These are phyloP conservation scores for Monilinia vaccinii-corymbosi DNA, from an alignment of 2,329 filamentous ascomycete species.

Conservation along the genomic window DNA sequence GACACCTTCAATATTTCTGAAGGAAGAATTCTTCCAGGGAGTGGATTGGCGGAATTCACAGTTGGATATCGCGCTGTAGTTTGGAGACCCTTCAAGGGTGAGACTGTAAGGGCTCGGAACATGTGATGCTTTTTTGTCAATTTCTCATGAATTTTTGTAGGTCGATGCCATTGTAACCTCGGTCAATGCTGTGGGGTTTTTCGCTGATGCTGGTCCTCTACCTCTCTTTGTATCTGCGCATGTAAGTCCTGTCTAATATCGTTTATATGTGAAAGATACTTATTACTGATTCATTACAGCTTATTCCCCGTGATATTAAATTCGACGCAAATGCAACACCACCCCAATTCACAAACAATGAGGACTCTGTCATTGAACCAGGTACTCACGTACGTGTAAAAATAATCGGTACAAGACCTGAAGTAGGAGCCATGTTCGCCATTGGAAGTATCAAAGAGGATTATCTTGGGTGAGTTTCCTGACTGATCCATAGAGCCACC, in stretches of 20 bases:
- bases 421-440: slow-evolving; percentile 91
- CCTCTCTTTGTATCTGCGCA: slow-evolving; percentile 61
- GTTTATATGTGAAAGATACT: slow-evolving; percentile 14
- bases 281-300: slow-evolving; percentile 37
- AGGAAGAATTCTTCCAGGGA: slow-evolving; percentile 83
- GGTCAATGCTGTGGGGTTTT: slow-evolving; percentile 88
- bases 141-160: slow-evolving; percentile 38
- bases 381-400: slow-evolving; percentile 90
- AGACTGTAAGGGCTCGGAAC: slow-evolving; percentile 60
- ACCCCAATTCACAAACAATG: slow-evolving; percentile 93
- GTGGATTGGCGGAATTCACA: slow-evolving; percentile 86
- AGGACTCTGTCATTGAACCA: slow-evolving; percentile 86
- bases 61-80: slow-evolving; percentile 93
- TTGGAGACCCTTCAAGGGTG: slow-evolving; percentile 95
- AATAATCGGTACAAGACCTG: slow-evolving; percentile 85
- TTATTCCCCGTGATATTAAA: slow-evolving; percentile 86
- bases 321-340: slow-evolving; percentile 94
- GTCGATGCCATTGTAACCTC: slow-evolving; percentile 90
- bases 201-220: slow-evolving; percentile 71
- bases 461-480: slow-evolving; percentile 50
- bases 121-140: neutral
- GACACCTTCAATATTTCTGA: slow-evolving; percentile 93
- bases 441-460: slow-evolving; percentile 94
- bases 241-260: slow-evolving; percentile 17
- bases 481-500: neutral